These are phyloP conservation scores for Talaromyces islandicus DNA, from an alignment of 2,329 filamentous ascomycete genomes.

Conservation along the genomic window DNA sequence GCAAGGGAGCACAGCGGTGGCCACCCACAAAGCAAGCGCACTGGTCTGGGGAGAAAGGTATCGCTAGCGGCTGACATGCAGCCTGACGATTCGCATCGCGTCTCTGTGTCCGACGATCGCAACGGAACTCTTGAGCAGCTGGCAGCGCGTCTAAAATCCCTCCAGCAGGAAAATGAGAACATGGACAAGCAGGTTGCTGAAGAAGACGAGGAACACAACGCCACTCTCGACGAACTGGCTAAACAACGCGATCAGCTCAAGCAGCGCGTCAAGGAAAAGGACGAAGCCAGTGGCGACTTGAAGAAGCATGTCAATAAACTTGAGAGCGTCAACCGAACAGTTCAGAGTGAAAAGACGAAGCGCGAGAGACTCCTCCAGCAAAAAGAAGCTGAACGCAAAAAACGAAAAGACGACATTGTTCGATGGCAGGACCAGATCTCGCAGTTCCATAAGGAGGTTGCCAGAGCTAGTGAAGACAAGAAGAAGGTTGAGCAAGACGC, in stretches of 20 bases:
- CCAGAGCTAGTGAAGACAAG: slow-evolving; percentile 39
- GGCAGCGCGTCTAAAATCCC: slow-evolving; percentile 71
- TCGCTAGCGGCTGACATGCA: slow-evolving; percentile 60
- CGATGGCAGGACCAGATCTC: slow-evolving; percentile 53
- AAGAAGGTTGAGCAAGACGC: slow-evolving; percentile 34
- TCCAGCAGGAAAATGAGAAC: slow-evolving; percentile 79
- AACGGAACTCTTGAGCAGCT: slow-evolving; percentile 69
- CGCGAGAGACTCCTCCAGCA: slow-evolving; percentile 62
- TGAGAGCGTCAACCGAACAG: slow-evolving; percentile 73
- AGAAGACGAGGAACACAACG: slow-evolving; percentile 65
- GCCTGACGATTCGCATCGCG: slow-evolving; percentile 33
- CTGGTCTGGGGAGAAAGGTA: slow-evolving; percentile 66
- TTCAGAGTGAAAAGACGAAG: slow-evolving; percentile 71
- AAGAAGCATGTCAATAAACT: slow-evolving; percentile 73
- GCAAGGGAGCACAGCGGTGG: slow-evolving; percentile 60
- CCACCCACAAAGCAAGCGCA: slow-evolving; percentile 52
- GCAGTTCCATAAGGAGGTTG: slow-evolving; percentile 46
- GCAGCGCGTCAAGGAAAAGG: slow-evolving; percentile 77
- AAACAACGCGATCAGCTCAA: slow-evolving; percentile 75
- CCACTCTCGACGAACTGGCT: slow-evolving; percentile 61
- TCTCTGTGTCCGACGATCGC: slow-evolving; percentile 44
- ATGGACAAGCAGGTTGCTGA: slow-evolving; percentile 59
- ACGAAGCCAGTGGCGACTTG: slow-evolving; percentile 79
- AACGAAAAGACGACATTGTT: slow-evolving; percentile 54
- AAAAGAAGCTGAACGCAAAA: slow-evolving; percentile 56